Conservation (phyloP, 345 rosid genomes). For the Citrus medica region DNA sequence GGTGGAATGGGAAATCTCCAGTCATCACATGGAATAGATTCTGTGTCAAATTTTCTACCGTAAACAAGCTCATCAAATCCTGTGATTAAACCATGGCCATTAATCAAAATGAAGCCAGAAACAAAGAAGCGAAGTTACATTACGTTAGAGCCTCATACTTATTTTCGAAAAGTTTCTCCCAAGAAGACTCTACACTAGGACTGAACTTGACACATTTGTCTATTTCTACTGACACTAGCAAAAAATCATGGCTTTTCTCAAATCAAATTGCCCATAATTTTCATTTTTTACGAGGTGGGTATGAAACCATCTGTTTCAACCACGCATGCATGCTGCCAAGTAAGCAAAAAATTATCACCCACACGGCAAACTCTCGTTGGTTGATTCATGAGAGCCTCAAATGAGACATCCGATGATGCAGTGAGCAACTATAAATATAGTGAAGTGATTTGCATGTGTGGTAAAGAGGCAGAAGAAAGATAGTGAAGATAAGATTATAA, state of each 20-base stretch:
- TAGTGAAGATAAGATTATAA: conserved; percentile 41
- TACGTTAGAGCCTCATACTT: conserved; percentile 34
- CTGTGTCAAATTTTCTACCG: conserved; percentile 19
- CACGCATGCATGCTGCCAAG: conserved; percentile 27
- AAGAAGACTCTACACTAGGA: neutral
- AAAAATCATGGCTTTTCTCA: conserved; percentile 20
- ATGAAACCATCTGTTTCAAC: conserved; percentile 36
- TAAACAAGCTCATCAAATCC: conserved; percentile 20
- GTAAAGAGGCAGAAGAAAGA: conserved; percentile 25
- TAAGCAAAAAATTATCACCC: conserved; percentile 49
- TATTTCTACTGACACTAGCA: neutral
- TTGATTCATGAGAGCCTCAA: conserved; percentile 62
- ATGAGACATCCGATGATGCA: conserved; percentile 50
- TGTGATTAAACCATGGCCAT: conserved; percentile 23
- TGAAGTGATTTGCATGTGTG: conserved; percentile 33
- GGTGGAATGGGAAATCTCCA: conserved; percentile 1
- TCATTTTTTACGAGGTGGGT: conserved; percentile 27
- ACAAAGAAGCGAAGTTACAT: neutral
- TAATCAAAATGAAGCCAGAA: conserved; percentile 8
- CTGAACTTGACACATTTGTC: conserved; percentile 33
- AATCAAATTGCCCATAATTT: neutral
- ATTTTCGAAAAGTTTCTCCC: conserved; percentile 21
- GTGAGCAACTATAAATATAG: conserved; percentile 39
- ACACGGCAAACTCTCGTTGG: conserved; percentile 52
- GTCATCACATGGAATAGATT: conserved; percentile 4